Percentiles rank a stretch among this genome's conserved stretches.
Conservation (phyloP, 1,139 yeast genomes). For the Nakaseomyces delphensis region DNA sequence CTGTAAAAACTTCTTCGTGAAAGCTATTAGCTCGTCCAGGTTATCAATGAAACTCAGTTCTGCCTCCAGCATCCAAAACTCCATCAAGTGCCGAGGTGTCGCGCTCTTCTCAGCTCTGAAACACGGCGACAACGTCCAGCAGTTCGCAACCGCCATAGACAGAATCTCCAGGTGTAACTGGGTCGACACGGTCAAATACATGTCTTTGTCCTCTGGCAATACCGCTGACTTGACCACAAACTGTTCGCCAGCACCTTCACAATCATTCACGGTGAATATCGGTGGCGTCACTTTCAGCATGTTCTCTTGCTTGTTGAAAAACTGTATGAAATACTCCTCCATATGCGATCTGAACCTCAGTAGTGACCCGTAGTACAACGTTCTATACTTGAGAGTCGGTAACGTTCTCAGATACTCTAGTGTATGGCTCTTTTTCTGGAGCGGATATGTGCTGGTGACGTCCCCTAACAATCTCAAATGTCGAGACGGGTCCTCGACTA, state of each 20-base stretch:
- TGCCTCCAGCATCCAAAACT: conserved; percentile 97
- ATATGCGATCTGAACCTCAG: conserved; percentile 64
- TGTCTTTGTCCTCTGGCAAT: conserved; percentile 31
- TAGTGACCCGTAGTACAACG: conserved; percentile 55
- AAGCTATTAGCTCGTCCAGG: conserved; percentile 51
- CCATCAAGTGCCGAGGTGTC: conserved; percentile 85
- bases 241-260: conserved; percentile 97
- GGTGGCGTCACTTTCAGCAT: conserved; percentile 83
- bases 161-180: conserved; percentile 85
- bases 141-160: conserved; percentile 65
- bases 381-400: conserved; percentile 75
- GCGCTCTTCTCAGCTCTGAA: conserved; percentile 90
- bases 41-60: conserved; percentile 63
- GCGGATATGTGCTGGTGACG: conserved; percentile 60
- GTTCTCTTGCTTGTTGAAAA: conserved; percentile 38
- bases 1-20: conserved; percentile 65
- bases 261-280: conserved; percentile 76
- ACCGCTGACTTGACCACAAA: conserved; percentile 37
- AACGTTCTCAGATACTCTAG: conserved; percentile 55
- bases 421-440: conserved; percentile 71
- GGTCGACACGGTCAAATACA: conserved; percentile 80
- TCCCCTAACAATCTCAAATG: conserved; percentile 42
- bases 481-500: conserved; percentile 27
- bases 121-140: conserved; percentile 86
- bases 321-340: conserved; percentile 46